A percentile compares a stretch with the other conserved stretches of the same genome.
These are phyloP conservation scores for Xerocomus potaroensis DNA, from an alignment of 768 basidiomycete species.

Conservation along the genomic window DNA sequence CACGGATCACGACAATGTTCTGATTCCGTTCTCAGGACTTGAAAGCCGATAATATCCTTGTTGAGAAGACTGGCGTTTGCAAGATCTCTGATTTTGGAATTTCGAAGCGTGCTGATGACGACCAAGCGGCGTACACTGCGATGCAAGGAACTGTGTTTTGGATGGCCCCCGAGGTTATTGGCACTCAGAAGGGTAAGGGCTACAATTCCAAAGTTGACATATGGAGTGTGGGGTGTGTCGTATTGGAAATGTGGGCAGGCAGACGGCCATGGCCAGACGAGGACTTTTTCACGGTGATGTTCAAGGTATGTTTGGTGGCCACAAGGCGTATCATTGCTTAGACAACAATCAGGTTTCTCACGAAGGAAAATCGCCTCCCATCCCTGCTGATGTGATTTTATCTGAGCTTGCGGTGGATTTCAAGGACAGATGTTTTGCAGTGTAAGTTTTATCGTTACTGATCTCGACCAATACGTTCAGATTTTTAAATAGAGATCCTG, in stretches of 20 bases:
- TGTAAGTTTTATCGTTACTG: conserved; percentile 46
- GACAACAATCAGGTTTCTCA: conserved; percentile 63
- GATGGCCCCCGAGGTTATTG: conserved; percentile 97
- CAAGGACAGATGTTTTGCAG: conserved; percentile 82
- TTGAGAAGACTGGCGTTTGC: conserved; percentile 87
- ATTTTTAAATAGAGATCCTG: conserved; percentile 66
- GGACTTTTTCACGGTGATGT: conserved; percentile 89
- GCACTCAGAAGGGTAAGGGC: conserved; percentile 73
- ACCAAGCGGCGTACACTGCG: conserved; percentile 78
- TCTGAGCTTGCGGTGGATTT: conserved; percentile 81
- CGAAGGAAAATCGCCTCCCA: conserved; percentile 79
- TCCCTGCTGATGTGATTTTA: conserved; percentile 78
- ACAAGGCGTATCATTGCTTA: background rate
- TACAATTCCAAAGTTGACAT: conserved; percentile 98
- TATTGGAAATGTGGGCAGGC: conserved; percentile 99
- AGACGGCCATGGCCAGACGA: conserved; percentile 90
- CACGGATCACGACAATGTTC: background rate
- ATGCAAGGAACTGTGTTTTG: conserved; percentile 99
- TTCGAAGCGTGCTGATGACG: conserved; percentile 91
- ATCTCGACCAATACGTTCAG: conserved; percentile 1
- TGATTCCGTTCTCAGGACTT: conserved; percentile 58
- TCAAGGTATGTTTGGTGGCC: conserved; percentile 57
- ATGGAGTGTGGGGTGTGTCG: conserved; percentile 98
- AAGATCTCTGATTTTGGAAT: conserved; percentile 99
- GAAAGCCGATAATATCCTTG: conserved; percentile 97